A percentile compares a stretch with the other conserved stretches of the same genome.
These are phyloP conservation scores for Diospyros kaki DNA, from an alignment of 148 eudicot species.

Conservation along the genomic window DNA sequence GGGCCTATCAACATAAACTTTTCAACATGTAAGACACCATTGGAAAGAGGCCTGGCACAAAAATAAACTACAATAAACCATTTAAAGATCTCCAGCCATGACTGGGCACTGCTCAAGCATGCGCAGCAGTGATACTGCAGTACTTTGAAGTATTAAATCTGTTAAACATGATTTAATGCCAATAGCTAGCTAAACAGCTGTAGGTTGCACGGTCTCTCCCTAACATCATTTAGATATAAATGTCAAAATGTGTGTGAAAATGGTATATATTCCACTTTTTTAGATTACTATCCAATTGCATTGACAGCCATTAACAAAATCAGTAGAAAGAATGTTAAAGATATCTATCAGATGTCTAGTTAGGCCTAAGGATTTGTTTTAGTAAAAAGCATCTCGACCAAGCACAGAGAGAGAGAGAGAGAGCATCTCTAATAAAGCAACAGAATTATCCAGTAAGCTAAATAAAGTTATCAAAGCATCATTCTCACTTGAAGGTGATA, in stretches of 20 bases:
- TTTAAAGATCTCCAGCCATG: background rate
- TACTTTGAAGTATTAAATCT: background rate
- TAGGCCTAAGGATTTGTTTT: background rate
- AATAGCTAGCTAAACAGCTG: background rate
- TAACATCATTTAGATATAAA: background rate
- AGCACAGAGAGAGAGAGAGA: no score
- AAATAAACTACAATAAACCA: background rate
- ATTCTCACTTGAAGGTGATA: no score
- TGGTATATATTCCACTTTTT: background rate
- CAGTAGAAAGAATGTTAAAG: background rate
- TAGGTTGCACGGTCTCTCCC: background rate
- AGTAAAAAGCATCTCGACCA: background rate
- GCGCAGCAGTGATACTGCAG: background rate
- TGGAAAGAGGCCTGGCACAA: background rate
- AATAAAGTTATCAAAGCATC: no score
- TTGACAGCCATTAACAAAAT: background rate
- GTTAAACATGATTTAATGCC: background rate
- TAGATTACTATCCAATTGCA: background rate
- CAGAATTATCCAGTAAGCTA: background rate
- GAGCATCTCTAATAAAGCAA: background rate
- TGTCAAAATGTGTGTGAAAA: background rate
- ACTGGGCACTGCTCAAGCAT: background rate
- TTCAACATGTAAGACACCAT: background rate
- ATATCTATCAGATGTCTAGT: constrained; percentile 2
- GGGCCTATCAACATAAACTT: background rate